Percentiles rank a stretch among this genome's conserved stretches.
Evolutionary conservation across 2,329 filamentous ascomycete species (phyloP).

Genomic region (Lachnellula occidentalis): DNA sequence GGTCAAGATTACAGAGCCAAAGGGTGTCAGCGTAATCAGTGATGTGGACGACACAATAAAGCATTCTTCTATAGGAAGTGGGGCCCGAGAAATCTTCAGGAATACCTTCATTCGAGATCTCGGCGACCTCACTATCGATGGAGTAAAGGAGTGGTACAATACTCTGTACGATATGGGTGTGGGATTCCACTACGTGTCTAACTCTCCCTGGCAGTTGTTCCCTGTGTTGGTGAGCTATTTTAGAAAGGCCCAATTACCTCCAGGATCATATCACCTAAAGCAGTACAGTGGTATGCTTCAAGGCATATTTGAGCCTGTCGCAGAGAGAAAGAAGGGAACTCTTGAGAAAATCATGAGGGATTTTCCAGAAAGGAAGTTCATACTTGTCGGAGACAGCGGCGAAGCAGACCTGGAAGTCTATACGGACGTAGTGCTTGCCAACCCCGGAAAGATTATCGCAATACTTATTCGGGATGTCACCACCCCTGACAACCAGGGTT

Average conservation of each 20-base stretch:
- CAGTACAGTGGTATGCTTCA: constrained; percentile 96
- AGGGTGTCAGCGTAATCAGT: constrained; percentile 86
- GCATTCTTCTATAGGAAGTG: constrained; percentile 81
- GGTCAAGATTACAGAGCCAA: constrained; percentile 69
- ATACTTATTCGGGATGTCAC: constrained; percentile 97
- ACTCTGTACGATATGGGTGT: constrained; percentile 74
- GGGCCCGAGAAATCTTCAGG: constrained; percentile 89
- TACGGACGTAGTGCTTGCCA: constrained; percentile 79
- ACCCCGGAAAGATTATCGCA: constrained; percentile 74
- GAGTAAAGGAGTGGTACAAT: constrained; percentile 86
- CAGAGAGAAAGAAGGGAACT: constrained; percentile 86
- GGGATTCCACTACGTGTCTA: constrained; percentile 94
- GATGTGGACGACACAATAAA: constrained; percentile 99
- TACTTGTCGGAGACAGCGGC: constrained; percentile 91
- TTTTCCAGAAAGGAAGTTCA: constrained; percentile 83
- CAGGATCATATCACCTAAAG: constrained; percentile 89
- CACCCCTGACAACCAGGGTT: constrained; percentile 64
- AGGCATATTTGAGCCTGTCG: constrained; percentile 95
- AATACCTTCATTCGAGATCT: constrained; percentile 92
- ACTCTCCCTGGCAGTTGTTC: constrained; percentile 96
- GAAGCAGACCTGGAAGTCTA: constrained; percentile 97
- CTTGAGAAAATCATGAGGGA: constrained; percentile 81
- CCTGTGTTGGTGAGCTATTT: constrained; percentile 86
- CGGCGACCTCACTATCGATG: constrained; percentile 73
- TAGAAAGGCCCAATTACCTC: constrained; percentile 70